Conservation (phyloP, 2,329 filamentous ascomycete genomes). For the Colletotrichum incanum region DNA sequence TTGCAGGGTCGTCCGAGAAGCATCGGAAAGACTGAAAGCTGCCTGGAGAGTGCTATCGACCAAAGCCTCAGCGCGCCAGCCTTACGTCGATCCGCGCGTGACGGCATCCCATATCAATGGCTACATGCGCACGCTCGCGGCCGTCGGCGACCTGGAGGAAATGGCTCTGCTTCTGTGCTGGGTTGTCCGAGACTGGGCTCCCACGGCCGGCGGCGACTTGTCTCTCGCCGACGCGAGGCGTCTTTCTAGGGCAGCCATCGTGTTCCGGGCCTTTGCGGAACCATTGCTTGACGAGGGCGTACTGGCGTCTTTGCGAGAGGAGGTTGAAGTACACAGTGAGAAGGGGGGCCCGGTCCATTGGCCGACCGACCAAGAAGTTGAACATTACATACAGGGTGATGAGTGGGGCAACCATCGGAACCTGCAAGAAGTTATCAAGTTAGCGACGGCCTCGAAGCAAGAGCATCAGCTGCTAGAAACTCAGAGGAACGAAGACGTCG, state of each 20-base stretch:
- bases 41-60: conserved; percentile 28
- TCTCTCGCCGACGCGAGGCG: conserved; percentile 47
- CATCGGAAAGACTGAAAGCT: conserved; percentile 18
- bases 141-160: conserved; percentile 71
- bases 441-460: conserved; percentile 1
- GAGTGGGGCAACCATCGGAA: conserved; percentile 29
- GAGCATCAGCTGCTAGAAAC: not conserved
- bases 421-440: conserved; percentile 17
- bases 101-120: conserved; percentile 61
- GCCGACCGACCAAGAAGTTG: conserved; percentile 57
- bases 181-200: conserved; percentile 67
- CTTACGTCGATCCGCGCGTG: conserved; percentile 41
- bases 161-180: conserved; percentile 73
- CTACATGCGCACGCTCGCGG: conserved; percentile 76
- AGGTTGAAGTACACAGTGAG: conserved; percentile 47
- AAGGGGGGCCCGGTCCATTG: conserved; percentile 48
- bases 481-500: not conserved
- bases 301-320: conserved; percentile 50
- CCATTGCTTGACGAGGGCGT: conserved; percentile 55
- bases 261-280: conserved; percentile 65
- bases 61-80: not conserved
- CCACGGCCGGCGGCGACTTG: conserved; percentile 54
- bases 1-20: conserved; percentile 3
- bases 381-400: conserved; percentile 50
- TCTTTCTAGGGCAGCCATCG: conserved; percentile 58